These are phyloP conservation scores for Globisporangium apiculatum DNA, from an alignment of 352 stramenopile genomes.

Conservation along the genomic window DNA sequence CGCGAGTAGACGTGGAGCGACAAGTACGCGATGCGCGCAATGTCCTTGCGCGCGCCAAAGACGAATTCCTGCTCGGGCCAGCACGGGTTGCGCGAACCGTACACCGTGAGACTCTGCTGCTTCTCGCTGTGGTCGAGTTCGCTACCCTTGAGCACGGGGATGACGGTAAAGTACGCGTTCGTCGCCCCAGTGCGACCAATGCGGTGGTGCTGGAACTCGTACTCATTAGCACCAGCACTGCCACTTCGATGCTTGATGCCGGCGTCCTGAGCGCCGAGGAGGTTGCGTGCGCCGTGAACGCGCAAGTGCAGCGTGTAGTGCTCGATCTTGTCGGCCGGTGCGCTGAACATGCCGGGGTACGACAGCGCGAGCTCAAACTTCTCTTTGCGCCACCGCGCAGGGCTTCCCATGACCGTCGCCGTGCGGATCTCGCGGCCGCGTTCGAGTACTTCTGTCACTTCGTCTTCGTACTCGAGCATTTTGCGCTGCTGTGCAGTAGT, in stretches of 20 bases:
- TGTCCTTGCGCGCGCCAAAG: conserved; percentile 45
- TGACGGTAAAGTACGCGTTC: conserved; percentile 67
- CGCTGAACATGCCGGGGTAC: conserved; percentile 59
- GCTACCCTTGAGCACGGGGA: conserved; percentile 40
- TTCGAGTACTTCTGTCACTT: conserved; percentile 38
- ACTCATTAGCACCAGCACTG: not conserved
- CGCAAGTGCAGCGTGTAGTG: conserved; percentile 41
- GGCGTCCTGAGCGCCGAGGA: conserved; percentile 17
- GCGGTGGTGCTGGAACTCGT: conserved; percentile 7
- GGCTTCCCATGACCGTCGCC: conserved; percentile 20
- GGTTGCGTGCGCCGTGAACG: conserved; percentile 30
- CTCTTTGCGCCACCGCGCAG: conserved; percentile 47
- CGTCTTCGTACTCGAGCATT: conserved; percentile 26
- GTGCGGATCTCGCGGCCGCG: conserved; percentile 34
- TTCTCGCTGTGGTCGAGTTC: conserved; percentile 31
- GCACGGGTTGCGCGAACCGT: conserved; percentile 42
- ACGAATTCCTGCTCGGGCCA: conserved; percentile 64
- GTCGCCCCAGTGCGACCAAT: conserved; percentile 13
- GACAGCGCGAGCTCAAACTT: conserved; percentile 53
- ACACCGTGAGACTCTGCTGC: conserved; percentile 63
- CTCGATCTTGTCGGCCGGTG: conserved; percentile 12
- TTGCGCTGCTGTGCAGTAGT: not conserved
- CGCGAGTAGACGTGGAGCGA: conserved; percentile 66
- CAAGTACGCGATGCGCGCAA: conserved; percentile 48
- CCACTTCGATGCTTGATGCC: not conserved